Base-by-base conservation (phyloP, 78 protist genomes). In the Anaeramoeba flamelloides region DNA sequence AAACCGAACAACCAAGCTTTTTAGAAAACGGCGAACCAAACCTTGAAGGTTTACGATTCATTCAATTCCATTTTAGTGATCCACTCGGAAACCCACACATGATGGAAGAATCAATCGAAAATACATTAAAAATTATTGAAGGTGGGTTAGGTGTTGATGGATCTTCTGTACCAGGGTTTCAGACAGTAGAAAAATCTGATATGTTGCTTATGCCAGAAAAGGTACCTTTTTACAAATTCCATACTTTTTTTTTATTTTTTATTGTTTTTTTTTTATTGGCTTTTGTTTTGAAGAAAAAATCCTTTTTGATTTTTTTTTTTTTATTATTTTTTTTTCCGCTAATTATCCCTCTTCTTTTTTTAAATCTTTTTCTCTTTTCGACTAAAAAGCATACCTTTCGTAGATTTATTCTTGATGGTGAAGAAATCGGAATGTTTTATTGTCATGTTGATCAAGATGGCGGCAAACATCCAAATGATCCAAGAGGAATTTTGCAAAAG, bases 381-480 rank as follows among this genome's bases (percentile, higher is more conserved):
- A n/a, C n/a, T 26, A 53, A 26, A 53, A 53, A 53, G 69, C 8
- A 17, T 53, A 26, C 69, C 17, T 53, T 53, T 53, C 17, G 34
- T 53, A 8, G 69, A 26, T 53, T 53, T 53, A 17, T 53, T 53
- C 34, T 53, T 53, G 69, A 53, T 26, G 69, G 69, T 53, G 69
- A 53, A 53, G 69, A 53, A 53, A 53, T 53, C 17, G 69, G 69
- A 53, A 53, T 53, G 69, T 53, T 26, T 53, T 53, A 17, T 8
- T 53, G 69, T 53, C 69, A 53, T 53, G 69, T 53, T 53, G 17
- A 8, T 53, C 69, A 8, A 53, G 69, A 53, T 26, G 34, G 8
- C 17, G 69, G 17, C 8, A 53, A 53, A 53, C 84, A 82, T 26
- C 1, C 84, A 3, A 30, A 41, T n/a, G 53, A 74, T 38, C 76